These are phyloP conservation scores for Naegleria lovaniensis DNA, from an alignment of 208 protist genomes.

Conservation along the genomic window DNA sequence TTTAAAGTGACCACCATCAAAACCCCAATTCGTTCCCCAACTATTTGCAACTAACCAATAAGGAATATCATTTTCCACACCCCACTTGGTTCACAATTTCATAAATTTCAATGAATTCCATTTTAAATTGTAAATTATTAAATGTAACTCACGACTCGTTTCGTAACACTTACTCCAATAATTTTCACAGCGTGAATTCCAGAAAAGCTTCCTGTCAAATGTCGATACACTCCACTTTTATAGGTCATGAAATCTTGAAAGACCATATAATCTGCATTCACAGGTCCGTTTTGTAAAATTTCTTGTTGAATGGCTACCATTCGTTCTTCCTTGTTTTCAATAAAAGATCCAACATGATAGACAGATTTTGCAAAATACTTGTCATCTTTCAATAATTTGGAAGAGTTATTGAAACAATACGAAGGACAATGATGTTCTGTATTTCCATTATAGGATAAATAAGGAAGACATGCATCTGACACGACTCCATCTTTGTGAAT, in stretches of 20 bases:
- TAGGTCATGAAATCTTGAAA: constrained; percentile 76
- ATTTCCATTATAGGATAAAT: background rate
- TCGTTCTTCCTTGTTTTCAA: background rate
- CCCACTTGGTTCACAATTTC: constrained; percentile 48
- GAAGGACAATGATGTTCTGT: background rate
- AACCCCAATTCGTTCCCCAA: constrained; percentile 73
- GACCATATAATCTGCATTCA: constrained; percentile 73
- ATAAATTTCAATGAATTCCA: no score
- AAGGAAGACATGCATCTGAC: background rate
- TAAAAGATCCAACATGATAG: background rate
- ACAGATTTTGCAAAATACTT: background rate
- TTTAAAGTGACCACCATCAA: constrained; percentile 62
- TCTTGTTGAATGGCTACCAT: constrained; percentile 64
- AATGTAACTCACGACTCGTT: background rate
- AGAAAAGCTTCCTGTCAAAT: constrained; percentile 54
- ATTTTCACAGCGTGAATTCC: constrained; percentile 75
- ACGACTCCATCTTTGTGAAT: background rate
- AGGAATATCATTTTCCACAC: constrained; percentile 52
- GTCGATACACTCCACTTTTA: constrained; percentile 75
- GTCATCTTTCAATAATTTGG: background rate
- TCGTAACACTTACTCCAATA: constrained; percentile 57
- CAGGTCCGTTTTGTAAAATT: constrained; percentile 70
- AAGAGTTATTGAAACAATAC: background rate
- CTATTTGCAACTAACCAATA: constrained; percentile 84
- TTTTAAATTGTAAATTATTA: background rate